Evolutionary conservation across 176 grass and related monocot genomes (phyloP), one percentile per base, ranked within the genome.

Genomic region (Musa troglodytarum): DNA sequence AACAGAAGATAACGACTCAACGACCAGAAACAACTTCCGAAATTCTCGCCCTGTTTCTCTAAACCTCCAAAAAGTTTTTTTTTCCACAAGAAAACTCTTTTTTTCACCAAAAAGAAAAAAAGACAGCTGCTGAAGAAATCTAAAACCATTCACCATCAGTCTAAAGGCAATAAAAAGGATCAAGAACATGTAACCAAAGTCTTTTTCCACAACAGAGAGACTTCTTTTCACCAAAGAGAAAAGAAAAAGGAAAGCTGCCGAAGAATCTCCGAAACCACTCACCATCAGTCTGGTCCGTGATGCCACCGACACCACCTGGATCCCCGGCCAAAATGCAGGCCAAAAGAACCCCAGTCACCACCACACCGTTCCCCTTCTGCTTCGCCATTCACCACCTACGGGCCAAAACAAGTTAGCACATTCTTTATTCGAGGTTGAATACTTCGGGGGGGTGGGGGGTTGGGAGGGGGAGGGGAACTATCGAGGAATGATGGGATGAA

Each of bases 261-360:
- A 54, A 54, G 11, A 54, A 54, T 54, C 53, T 54, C 13, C 12
- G 65, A 16, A 17, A 49, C 25, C 50, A 51, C 82, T 85, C 53
- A 85, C 83, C 71, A 76, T 85, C 83, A 76, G 54, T 24, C 24
- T 53, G 65, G 15, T 85, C 83, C 11, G 83, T 85, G 50, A 66
- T 80, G 72, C 77, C 83, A 80, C 63, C 75, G 63, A 65, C 57
- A 55, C 19, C 75, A 24, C 56, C 69, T 1, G 53, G 63, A 85
- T 76, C 80, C 53, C 73, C 59, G 54, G 76, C 56, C 63, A 73
- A 76, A 80, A 85, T 80, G 83, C 77, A 85, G 51, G 51, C 71
- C 3, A 55, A 80, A 76, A 85, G n/a, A 64, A 80, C 66, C 43
- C 52, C 70, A 61, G 17, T 52, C 16, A 58, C 13, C 54, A 12